Conservation (phyloP, 768 basidiomycete species). For the Pleurotus salmoneostramineus region DNA sequence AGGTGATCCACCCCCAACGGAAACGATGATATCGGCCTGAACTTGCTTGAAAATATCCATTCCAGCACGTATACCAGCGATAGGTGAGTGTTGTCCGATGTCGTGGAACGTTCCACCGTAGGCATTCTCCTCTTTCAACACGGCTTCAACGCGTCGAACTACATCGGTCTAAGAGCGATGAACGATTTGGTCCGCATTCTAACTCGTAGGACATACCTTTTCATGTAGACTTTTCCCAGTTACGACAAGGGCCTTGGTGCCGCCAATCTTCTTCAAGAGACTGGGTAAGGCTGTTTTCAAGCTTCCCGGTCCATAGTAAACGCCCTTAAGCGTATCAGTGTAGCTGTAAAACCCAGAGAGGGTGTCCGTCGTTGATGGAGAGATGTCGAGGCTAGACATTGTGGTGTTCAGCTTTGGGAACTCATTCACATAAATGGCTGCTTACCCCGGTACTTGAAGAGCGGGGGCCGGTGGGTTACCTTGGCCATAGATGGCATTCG, state of each 20-base stretch:
- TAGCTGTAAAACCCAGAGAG: conserved; percentile 60
- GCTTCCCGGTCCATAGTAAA: conserved; percentile 73
- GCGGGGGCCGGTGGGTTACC: conserved; percentile 27
- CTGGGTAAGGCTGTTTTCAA: conserved; percentile 59
- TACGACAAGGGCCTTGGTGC: conserved; percentile 63
- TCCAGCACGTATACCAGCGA: conserved; percentile 60
- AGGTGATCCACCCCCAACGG: conserved; percentile 79
- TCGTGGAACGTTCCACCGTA: conserved; percentile 68
- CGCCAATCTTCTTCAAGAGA: conserved; percentile 48
- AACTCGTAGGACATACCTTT: conserved; percentile 39
- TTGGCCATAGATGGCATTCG: too few species aligned
- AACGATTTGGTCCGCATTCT: neutral
- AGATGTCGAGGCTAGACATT: conserved; percentile 15
- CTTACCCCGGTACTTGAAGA: neutral
- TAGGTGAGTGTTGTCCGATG: conserved; percentile 70
- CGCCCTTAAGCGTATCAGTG: conserved; percentile 61
- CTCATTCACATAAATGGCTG: conserved; percentile 22
- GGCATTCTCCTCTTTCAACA: conserved; percentile 54
- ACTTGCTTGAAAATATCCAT: conserved; percentile 50
- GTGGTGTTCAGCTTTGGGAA: neutral
- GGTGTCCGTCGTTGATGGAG: conserved; percentile 7
- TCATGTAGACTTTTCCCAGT: conserved; percentile 66
- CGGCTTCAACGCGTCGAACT: conserved; percentile 47
- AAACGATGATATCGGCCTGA: conserved; percentile 64
- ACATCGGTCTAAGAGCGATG: conserved; percentile 48